A percentile compares a stretch with the other conserved stretches of the same genome.
Evolutionary conservation across 2,329 filamentous ascomycete genomes (phyloP).

Genomic region (Ophiocordyceps sinensis): DNA sequence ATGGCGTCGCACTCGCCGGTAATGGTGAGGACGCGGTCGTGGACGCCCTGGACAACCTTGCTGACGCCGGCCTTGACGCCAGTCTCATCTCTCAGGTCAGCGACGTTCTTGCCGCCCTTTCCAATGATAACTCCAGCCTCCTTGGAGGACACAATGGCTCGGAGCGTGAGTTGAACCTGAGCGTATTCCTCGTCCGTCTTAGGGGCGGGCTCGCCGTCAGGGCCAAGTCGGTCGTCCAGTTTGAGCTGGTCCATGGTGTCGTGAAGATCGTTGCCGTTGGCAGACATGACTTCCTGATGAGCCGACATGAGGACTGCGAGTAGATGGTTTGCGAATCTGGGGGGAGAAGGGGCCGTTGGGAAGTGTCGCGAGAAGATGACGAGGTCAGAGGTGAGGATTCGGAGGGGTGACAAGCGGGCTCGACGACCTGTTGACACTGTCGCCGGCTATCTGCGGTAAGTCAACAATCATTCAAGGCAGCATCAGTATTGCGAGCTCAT

Average conservation of each 20-base stretch:
- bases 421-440: neutral
- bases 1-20: conserved; percentile 81
- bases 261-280: conserved; percentile 45
- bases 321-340: neutral
- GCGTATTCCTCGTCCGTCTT: conserved; percentile 97
- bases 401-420: neutral
- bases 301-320: conserved; percentile 37
- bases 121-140: conserved; percentile 98
- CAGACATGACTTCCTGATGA: conserved; percentile 39
- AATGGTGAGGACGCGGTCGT: conserved; percentile 92
- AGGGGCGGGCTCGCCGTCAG: conserved; percentile 64
- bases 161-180: conserved; percentile 78
- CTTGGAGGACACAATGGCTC: conserved; percentile 96
- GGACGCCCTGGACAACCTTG: conserved; percentile 95
- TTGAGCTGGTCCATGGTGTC: conserved; percentile 53
- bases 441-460: neutral
- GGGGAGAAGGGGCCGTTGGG: neutral
- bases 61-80: conserved; percentile 96
- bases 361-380: neutral
- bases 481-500: too few species aligned
- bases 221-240: conserved; percentile 50
- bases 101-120: conserved; percentile 96
- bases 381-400: too few species aligned
- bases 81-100: conserved; percentile 91
- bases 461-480: too few species aligned